These are phyloP conservation scores for Reutealis trisperma DNA, from an alignment of 345 rosid genomes.

Conservation along the genomic window DNA sequence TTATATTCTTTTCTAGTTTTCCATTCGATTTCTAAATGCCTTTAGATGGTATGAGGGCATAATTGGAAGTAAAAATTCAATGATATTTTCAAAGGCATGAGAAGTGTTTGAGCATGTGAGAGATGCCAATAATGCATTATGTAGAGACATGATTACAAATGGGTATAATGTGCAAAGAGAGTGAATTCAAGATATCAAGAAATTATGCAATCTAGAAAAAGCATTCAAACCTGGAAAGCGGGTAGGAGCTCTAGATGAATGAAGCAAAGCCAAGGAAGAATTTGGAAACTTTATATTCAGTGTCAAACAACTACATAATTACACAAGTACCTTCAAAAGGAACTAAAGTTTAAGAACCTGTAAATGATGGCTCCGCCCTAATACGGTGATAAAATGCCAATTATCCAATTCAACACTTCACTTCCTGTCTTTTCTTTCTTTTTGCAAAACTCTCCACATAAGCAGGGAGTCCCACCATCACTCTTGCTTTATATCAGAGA, in stretches of 20 bases:
- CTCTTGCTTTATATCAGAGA: not conserved
- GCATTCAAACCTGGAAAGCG: conserved; percentile 8
- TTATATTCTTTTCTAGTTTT: too few relatives aligned
- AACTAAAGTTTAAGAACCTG: conserved; percentile 3
- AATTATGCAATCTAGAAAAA: conserved; percentile 5
- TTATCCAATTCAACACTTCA: conserved; percentile 1
- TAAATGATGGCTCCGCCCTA: not conserved
- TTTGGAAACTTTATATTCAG: conserved; percentile 7
- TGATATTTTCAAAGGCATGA: not conserved
- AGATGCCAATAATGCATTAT: not conserved
- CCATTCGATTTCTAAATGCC: not conserved
- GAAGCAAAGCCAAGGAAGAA: not conserved
- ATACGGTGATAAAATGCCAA: conserved; percentile 12
- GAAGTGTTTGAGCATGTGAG: not conserved
- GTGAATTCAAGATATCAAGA: not conserved
- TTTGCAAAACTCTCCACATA: conserved; percentile 1
- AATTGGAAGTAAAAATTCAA: conserved; percentile 7
- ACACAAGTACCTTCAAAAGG: conserved; percentile 8
- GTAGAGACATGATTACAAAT: not conserved
- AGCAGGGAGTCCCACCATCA: conserved; percentile 1
- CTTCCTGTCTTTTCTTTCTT: conserved; percentile 6
- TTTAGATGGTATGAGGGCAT: not conserved
- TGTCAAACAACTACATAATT: conserved; percentile 18
- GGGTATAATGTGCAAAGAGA: not conserved
- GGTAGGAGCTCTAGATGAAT: not conserved